Percentiles rank a stretch among this genome's conserved stretches.
These are phyloP conservation scores for Cutaneotrichosporon cutaneum DNA, from an alignment of 1,284 basidiomycete genomes.

Conservation along the genomic window DNA sequence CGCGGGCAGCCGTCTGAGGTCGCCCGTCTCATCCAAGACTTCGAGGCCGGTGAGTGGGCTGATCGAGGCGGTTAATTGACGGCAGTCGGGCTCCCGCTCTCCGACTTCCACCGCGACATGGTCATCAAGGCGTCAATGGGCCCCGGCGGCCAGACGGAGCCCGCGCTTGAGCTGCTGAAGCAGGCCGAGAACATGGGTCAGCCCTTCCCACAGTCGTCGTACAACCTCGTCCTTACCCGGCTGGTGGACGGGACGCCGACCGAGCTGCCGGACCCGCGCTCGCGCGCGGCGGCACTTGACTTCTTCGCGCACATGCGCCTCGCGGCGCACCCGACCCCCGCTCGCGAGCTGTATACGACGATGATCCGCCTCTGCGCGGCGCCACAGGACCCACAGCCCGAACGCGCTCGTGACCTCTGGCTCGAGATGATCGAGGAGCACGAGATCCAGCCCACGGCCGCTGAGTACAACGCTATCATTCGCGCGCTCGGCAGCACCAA, in stretches of 20 bases:
- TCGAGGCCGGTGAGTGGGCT: slow-evolving; percentile 26
- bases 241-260: slow-evolving; percentile 34
- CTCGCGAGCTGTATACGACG: slow-evolving; percentile 68
- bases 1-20: slow-evolving; percentile 31
- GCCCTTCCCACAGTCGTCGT: slow-evolving; percentile 51
- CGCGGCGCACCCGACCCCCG: slow-evolving; percentile 79
- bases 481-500: slow-evolving; percentile 61
- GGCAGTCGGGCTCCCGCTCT: slow-evolving; percentile 25
- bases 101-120: slow-evolving; percentile 33
- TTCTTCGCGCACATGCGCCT: slow-evolving; percentile 95
- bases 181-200: slow-evolving; percentile 44
- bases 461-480: slow-evolving; percentile 79
- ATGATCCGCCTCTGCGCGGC: slow-evolving; percentile 87
- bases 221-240: slow-evolving; percentile 47
- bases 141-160: slow-evolving; percentile 31
- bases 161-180: slow-evolving; percentile 46
- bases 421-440: slow-evolving; percentile 78
- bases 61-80: slow-evolving; percentile 1
- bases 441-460: slow-evolving; percentile 62
- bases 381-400: slow-evolving; percentile 66
- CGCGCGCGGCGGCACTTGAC: slow-evolving; percentile 77
- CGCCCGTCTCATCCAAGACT: slow-evolving; percentile 23
- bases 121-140: slow-evolving; percentile 29
- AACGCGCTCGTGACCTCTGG: slow-evolving; percentile 89
- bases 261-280: slow-evolving; percentile 31